These are phyloP conservation scores for Favolaschia claudopus DNA, from an alignment of 768 basidiomycete species.

Conservation along the genomic window DNA sequence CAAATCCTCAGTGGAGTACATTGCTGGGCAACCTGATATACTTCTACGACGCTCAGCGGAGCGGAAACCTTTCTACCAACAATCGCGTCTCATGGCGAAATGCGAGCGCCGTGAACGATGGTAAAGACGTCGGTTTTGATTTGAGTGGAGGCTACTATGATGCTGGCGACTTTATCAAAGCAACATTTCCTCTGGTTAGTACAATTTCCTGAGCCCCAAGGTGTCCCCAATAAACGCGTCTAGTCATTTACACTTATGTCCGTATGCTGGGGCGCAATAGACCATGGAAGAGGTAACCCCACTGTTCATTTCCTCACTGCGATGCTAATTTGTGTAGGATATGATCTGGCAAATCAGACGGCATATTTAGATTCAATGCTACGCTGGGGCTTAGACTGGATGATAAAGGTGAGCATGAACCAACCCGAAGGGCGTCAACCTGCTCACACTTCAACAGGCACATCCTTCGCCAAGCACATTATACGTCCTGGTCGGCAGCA, in stretches of 20 bases:
- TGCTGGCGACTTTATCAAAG: constrained; percentile 93
- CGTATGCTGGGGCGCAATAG: constrained; percentile 89
- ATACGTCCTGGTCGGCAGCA: constrained; percentile 78
- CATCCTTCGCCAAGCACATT: constrained; percentile 78
- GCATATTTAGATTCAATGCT: constrained; percentile 91
- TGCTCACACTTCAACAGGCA: constrained; percentile 70
- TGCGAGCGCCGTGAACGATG: constrained; percentile 79
- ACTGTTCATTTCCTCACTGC: background rate
- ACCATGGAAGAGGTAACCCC: constrained; percentile 74
- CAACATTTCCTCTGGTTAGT: constrained; percentile 81
- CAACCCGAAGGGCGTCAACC: too few species aligned
- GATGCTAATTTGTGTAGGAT: constrained; percentile 53
- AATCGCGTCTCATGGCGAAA: constrained; percentile 92
- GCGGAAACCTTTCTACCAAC: constrained; percentile 69
- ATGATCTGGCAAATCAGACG: constrained; percentile 86
- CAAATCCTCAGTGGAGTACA: constrained; percentile 84
- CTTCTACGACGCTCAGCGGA: constrained; percentile 93
- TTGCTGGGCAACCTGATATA: constrained; percentile 83
- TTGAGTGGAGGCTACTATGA: constrained; percentile 91
- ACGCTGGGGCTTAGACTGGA: constrained; percentile 91
- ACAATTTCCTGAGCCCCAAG: background rate
- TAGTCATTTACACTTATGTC: constrained; percentile 87
- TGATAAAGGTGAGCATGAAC: constrained; percentile 73
- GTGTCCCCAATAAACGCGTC: constrained; percentile 2
- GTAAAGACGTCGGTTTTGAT: constrained; percentile 74